phyloP scores from a whole-genome alignment of 495 filamentous ascomycete genomes.

The Penicillium ochrochloron region DNA sequence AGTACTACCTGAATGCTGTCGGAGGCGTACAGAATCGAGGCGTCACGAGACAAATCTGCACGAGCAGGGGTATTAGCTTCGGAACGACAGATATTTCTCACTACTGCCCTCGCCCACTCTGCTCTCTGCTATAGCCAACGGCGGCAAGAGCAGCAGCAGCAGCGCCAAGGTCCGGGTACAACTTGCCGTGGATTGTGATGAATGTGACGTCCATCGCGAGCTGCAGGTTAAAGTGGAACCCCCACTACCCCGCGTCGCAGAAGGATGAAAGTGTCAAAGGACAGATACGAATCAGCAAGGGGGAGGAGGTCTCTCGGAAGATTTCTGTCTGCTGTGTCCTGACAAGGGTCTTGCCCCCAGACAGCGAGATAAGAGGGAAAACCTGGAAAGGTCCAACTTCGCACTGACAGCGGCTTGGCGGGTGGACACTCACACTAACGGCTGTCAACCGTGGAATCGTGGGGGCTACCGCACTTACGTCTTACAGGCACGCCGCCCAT shows the following conservation, averaged over 20 bases:
- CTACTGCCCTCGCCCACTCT: background rate
- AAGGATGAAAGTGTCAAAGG: background rate
- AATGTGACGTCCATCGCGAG: slow-evolving; percentile 83
- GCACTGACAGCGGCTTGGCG: slow-evolving; percentile 14
- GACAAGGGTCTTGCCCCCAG: background rate
- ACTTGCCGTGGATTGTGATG: slow-evolving; percentile 89
- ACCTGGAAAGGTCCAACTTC: slow-evolving; percentile 12
- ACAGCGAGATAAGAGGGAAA: background rate
- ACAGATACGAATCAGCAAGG: background rate
- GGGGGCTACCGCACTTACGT: background rate
- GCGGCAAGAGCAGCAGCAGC: background rate
- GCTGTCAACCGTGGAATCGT: slow-evolving; percentile 30
- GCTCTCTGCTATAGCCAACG: background rate
- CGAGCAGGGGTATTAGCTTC: slow-evolving; percentile 8
- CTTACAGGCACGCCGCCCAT: background rate
- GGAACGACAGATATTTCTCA: background rate
- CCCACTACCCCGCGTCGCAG: slow-evolving; percentile 16
- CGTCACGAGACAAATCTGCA: slow-evolving; percentile 73
- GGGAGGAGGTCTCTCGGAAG: background rate
- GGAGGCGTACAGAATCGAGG: slow-evolving; percentile 81
- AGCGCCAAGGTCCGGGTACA: background rate
- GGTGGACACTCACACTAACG: slow-evolving; percentile 17
- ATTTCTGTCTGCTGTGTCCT: background rate
- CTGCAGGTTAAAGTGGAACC: slow-evolving; percentile 29
- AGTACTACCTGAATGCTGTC: slow-evolving; percentile 83